Percentiles rank a stretch among this genome's conserved stretches.
phyloP scores from a whole-genome alignment of 1,284 basidiomycete species.

The Sanguinoderma infundibulare region DNA sequence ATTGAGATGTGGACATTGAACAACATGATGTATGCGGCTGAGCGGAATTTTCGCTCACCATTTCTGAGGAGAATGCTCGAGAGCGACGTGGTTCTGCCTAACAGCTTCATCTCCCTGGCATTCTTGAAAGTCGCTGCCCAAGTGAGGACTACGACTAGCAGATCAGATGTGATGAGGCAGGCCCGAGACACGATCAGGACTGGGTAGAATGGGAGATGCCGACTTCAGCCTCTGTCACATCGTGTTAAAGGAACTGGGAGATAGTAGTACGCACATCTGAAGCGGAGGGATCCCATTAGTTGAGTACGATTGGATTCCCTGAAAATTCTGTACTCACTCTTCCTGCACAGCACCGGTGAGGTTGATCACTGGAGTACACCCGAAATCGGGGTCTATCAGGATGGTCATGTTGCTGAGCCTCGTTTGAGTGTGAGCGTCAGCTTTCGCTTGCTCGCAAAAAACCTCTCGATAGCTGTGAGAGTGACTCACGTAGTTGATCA shows the following conservation, averaged over 20 bases:
- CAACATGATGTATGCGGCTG: not conserved
- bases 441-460: no score
- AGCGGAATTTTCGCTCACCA: not conserved
- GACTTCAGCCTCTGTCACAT: no score
- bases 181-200: conserved; percentile 6
- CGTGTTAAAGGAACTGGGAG: not conserved
- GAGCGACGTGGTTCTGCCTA: not conserved
- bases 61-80: conserved; percentile 5
- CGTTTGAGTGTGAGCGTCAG: not conserved
- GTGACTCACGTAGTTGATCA: conserved; percentile 4
- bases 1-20: no score
- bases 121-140: conserved; percentile 1
- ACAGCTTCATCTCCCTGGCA: not conserved
- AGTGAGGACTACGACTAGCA: conserved; percentile 1
- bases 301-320: not conserved
- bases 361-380: not conserved
- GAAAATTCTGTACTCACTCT: not conserved
- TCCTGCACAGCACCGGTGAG: not conserved
- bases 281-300: not conserved
- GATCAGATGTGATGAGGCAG: conserved; percentile 2
- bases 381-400: not conserved
- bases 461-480: not conserved
- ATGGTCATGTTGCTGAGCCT: not conserved
- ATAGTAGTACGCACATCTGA: not conserved
- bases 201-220: not conserved